phyloP scores from a whole-genome alignment of 2,329 filamentous ascomycete species.

The Scedosporium aurantiacum region DNA sequence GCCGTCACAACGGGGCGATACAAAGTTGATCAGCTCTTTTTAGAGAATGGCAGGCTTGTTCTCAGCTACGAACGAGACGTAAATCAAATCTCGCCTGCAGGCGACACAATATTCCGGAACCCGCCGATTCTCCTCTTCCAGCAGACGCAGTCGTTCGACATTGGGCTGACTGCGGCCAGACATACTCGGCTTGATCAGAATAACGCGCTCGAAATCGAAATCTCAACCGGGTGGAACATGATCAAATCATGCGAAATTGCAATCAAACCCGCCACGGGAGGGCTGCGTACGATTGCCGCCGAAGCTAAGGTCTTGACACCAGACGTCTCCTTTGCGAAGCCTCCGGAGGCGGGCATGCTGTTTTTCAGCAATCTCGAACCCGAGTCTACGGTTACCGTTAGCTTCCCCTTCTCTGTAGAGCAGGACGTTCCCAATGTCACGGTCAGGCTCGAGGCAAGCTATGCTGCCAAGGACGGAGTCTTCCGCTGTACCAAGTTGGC shows the following conservation, averaged over 20 bases:
- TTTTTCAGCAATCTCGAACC: slow-evolving; percentile 34
- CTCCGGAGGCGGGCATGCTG: slow-evolving; percentile 43
- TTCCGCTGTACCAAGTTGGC: slow-evolving; percentile 54
- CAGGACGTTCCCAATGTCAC: slow-evolving; percentile 60
- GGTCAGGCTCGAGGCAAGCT: slow-evolving; percentile 65
- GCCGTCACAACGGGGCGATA: slow-evolving; percentile 62
- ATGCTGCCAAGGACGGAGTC: slow-evolving; percentile 54
- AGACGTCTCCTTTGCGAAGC: slow-evolving; percentile 28
- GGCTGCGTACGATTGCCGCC: slow-evolving; percentile 50
- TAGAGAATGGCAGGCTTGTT: slow-evolving; percentile 52
- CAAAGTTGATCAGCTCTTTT: slow-evolving; percentile 58
- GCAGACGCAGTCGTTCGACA: slow-evolving; percentile 54
- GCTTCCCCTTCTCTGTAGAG: slow-evolving; percentile 75
- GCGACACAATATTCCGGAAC: slow-evolving; percentile 41
- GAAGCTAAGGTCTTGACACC: slow-evolving; percentile 42
- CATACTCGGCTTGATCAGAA: slow-evolving; percentile 70
- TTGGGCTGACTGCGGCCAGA: slow-evolving; percentile 54
- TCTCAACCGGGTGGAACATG: slow-evolving; percentile 66
- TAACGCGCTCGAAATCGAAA: slow-evolving; percentile 63
- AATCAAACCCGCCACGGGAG: slow-evolving; percentile 54
- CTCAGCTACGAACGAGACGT: slow-evolving; percentile 54
- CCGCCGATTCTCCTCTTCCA: slow-evolving; percentile 66
- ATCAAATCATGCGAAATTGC: slow-evolving; percentile 48
- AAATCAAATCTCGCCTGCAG: slow-evolving; percentile 32
- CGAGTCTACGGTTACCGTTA: slow-evolving; percentile 42